These are phyloP conservation scores for Gossypium davidsonii DNA, from an alignment of 441 rosid species.

Conservation along the genomic window DNA sequence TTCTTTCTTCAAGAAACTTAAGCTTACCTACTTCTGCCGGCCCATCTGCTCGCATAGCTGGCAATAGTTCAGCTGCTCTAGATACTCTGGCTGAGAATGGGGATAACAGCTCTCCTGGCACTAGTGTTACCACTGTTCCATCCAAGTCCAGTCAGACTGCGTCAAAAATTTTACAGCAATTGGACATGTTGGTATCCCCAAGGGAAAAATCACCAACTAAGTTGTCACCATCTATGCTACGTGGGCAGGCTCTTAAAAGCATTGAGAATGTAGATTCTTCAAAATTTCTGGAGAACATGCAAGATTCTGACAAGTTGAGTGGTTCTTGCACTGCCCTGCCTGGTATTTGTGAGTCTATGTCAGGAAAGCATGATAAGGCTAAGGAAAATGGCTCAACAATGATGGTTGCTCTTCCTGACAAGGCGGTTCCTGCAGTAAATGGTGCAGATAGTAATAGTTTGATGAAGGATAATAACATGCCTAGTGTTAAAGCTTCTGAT, in stretches of 20 bases:
- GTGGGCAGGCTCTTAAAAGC: constrained; percentile 77
- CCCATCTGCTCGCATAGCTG: constrained; percentile 21
- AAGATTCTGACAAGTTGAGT: constrained; percentile 29
- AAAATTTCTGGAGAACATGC: constrained; percentile 39
- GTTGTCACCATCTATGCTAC: constrained; percentile 72
- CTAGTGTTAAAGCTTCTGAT: constrained; percentile 25
- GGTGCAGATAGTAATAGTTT: constrained; percentile 23
- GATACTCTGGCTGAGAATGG: constrained; percentile 36
- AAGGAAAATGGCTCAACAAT: constrained; percentile 40
- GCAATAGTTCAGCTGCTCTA: constrained; percentile 24
- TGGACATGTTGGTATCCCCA: constrained; percentile 57
- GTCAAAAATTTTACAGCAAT: constrained; percentile 67
- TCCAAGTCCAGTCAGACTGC: constrained; percentile 77
- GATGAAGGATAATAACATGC: constrained; percentile 25
- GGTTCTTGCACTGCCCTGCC: constrained; percentile 15
- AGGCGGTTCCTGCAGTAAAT: constrained; percentile 30
- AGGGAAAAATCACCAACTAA: constrained; percentile 69
- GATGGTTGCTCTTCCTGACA: constrained; percentile 20
- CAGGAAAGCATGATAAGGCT: constrained; percentile 34
- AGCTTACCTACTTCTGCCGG: constrained; percentile 37
- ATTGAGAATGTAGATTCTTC: constrained; percentile 60
- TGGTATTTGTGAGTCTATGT: constrained; percentile 23
- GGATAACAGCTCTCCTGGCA: constrained; percentile 30
- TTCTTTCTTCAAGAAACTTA: constrained; percentile 39
- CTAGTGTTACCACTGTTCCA: constrained; percentile 49